Evolutionary conservation across 1,139 yeast species (phyloP), one percentile per base, ranked within the genome.

Genomic region (Candida tropicalis): DNA sequence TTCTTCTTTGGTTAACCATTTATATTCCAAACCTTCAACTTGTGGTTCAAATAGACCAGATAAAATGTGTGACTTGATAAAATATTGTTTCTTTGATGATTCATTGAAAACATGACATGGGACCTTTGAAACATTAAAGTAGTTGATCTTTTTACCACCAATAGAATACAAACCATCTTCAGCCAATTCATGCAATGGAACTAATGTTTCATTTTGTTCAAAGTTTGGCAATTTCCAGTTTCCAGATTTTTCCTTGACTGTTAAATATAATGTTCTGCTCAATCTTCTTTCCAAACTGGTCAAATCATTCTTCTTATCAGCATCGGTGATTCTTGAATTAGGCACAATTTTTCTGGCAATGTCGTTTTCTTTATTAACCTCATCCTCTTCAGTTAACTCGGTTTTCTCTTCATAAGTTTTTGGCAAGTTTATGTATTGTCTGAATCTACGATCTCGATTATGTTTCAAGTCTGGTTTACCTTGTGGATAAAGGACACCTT

Each of bases 1-100:
- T 66, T 93, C 99, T 43, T 86, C 89, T 60, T 83, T 87, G 33
- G 90, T 79, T 54, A 90, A 73, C 99, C 99, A 93, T 57, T 84
- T 81, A 66, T 67, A 87, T 45, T 69, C 56, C 42, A 60, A 52
- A 36, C 65, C 56, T 9, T 52, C 42, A 24, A 54, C 53, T 50
- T 76, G 77, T 17, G 88, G 79, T 43, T 70, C 70, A 60, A 91
- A 91, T 48, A 71, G 68, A 37, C 99, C 99, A n/a, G 96, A 87
- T 55, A 93, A 70, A 44, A 93, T 88, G 61, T 89, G 97, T 35
- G 96, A 86, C 65, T 89, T 89, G 58, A 93, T 82, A 57, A 87
- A 73, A 60, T 84, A 93, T 54, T 82, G 86, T 58, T 77, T 75
- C 31, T 56, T 57, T 18, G 35, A 11, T 26, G 53, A 45, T 8